Evolutionary conservation across 2,329 filamentous ascomycete species (phyloP), one percentile per base, ranked within the genome.

Genomic region (Colletotrichum gigasporum): DNA sequence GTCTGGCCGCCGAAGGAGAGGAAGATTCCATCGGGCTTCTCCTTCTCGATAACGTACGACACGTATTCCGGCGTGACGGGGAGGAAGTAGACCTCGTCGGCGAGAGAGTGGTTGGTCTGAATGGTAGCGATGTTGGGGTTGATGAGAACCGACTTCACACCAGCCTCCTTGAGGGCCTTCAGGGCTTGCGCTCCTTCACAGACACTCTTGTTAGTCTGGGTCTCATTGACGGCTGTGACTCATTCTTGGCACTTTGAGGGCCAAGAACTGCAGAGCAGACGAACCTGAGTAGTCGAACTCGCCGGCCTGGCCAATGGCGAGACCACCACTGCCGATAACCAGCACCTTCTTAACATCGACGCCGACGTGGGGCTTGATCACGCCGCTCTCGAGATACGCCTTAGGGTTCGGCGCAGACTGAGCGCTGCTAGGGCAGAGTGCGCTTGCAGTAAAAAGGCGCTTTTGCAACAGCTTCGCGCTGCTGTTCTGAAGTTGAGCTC

Each of bases 101-200:
- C 94, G 76, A 98, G 91, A 74, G 91, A 90, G 85, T 98, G 95
- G 78, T 96, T 94, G 72, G 95, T 98, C 82, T 98, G 95, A 75
- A 98, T 98, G 63, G 96, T 98, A 65, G 95, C 95, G 77, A 98
- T 98, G 79, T 98, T 98, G 73, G 95, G 95, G 82, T 98, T 98
- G 78, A 98, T 94, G 69, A 98, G 89, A 58, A 98, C 92, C 9
- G 95, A 97, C 70, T 90, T 82, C 65, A 98, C 92, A 66, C 93
- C 93, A 68, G 94, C 95, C 82, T 98, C 95, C 81, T 97, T 98
- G 67, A 99, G 86, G 37, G 96, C 96, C 82, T 98, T 98, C 68
- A 99, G 86, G 57, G 96, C 96, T 84, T 98, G 96, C 5, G 95
- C 94, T 69, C 96, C 94, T 97, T 74, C 74, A 68, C 57, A 54